Evolutionary conservation across 345 rosid genomes (phyloP), one percentile per base, ranked within the genome.

Genomic region (Aurinia saxatilis): DNA sequence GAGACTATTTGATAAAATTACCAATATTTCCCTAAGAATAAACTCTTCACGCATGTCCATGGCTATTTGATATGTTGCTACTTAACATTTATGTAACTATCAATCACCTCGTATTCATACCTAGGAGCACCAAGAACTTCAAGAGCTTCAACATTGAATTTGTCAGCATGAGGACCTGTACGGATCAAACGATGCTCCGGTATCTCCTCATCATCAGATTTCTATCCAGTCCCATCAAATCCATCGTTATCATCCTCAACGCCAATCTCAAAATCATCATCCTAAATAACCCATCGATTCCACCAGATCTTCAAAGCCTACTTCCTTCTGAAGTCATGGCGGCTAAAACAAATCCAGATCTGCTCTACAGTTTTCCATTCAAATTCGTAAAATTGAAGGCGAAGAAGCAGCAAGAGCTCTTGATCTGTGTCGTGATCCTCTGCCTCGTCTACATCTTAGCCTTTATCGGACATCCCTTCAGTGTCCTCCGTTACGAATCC

Each of bases 141-240:
- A 17, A 90, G 87, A 10, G 99, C 99, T 71, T 93, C 99, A 12
- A 90, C 97, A 70, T 93, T 97, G 57, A 93, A 93, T 13, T 95
- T 87, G 65, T 93, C 99, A 42, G 80, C 75, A 70, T 79, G 90
- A 4, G 87, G 95, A 4, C 95, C 95, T 6, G 96, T 90, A 13
- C 99, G 96, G 76, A 93, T 80, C 84, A 93, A 57, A 19, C 86
- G 82, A 44, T 90, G 90, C 75, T 80, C 95, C 3, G 72, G 69
- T 72, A 74, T 80, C 63, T 82, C 96, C 1, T 87, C 96, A 8
- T 87, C 96, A 3, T 91, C 96, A 7, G 97, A 87, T 57, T 87
- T 93, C 36, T 82, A 38, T 42, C 73, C 81, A 11, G 76, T 68
- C 17, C 63, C 70, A 13, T 50, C 68, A 11, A 51, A 73, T n/a